These are phyloP conservation scores for Hyparrhenia diplandra DNA, from an alignment of 176 grass and related monocot genomes.

Conservation along the genomic window DNA sequence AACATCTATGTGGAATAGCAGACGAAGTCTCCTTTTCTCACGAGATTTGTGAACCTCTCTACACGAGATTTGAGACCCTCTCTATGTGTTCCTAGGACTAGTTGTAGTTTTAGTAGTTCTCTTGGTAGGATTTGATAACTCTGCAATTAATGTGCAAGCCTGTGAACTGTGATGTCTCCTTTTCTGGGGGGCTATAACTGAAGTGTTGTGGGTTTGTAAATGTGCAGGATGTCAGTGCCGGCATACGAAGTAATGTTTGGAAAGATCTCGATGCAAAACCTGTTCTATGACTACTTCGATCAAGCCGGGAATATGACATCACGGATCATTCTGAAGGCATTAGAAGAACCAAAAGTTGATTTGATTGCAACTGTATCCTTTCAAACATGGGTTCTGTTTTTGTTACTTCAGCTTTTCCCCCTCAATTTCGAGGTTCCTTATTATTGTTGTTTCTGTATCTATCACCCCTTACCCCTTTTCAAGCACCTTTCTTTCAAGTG, in stretches of 20 bases:
- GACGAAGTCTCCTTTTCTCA: neutral
- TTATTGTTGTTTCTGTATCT: neutral
- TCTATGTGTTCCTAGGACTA: no score
- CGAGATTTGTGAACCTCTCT: neutral
- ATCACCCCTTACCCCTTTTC: neutral
- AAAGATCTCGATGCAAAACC: constrained; percentile 57
- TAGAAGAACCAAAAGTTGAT: constrained; percentile 74
- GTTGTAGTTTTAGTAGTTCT: no score
- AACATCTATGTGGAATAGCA: no score
- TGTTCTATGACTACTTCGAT: constrained; percentile 90
- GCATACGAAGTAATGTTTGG: constrained; percentile 89
- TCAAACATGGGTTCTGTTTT: neutral
- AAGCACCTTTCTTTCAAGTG: neutral
- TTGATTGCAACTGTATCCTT: constrained; percentile 75
- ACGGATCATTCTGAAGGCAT: constrained; percentile 68
- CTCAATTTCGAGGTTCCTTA: neutral
- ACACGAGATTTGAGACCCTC: neutral
- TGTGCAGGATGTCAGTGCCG: constrained; percentile 68
- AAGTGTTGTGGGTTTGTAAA: neutral
- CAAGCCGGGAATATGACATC: constrained; percentile 43
- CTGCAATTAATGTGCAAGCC: neutral
- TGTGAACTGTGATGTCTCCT: neutral
- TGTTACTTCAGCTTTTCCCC: neutral
- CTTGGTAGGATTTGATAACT: neutral
- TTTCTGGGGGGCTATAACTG: no score